Percentiles rank a stretch among this genome's conserved stretches.
Conservation (phyloP, 2,329 filamentous ascomycete genomes). For the Colletotrichum sp. region DNA sequence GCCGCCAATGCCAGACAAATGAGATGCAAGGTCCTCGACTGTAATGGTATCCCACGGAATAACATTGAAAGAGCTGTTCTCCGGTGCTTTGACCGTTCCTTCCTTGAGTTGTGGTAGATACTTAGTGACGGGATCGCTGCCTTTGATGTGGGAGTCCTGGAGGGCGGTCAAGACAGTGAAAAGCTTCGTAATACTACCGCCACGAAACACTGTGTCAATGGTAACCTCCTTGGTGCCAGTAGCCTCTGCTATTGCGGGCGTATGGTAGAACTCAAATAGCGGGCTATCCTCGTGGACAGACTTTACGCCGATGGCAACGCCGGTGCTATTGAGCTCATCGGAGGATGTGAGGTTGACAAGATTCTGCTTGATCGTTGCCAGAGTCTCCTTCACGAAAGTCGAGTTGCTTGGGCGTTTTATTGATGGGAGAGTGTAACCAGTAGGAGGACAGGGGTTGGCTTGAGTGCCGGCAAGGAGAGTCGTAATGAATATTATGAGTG, state of each 20-base stretch:
- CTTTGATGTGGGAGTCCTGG: constrained; percentile 27
- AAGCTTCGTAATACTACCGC: constrained; percentile 47
- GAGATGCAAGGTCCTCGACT: constrained; percentile 21
- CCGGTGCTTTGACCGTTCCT: not conserved
- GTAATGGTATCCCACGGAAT: constrained; percentile 22
- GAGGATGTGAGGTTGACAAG: constrained; percentile 8
- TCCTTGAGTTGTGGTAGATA: constrained; percentile 22
- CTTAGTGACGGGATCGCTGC: constrained; percentile 32
- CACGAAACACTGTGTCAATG: constrained; percentile 45
- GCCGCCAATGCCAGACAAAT: constrained; percentile 19
- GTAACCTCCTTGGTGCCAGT: constrained; percentile 31
- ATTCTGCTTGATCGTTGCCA: not conserved
- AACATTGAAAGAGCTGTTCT: not conserved
- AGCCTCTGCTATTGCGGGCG: constrained; percentile 30
- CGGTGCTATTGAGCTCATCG: constrained; percentile 32
- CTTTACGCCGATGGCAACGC: constrained; percentile 42
- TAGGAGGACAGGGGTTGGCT: not conserved
- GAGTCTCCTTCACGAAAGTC: not conserved
- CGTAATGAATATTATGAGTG: not conserved
- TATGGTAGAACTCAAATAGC: constrained; percentile 45
- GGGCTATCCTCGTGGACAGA: constrained; percentile 43
- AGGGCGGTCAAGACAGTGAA: constrained; percentile 41
- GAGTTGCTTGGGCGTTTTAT: not conserved
- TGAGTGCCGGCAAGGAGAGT: not conserved
- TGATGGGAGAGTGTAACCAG: not conserved